Evolutionary conservation across 2,329 filamentous ascomycete genomes (phyloP), one percentile per base, ranked within the genome.

Genomic region (Aspergillus sergii): DNA sequence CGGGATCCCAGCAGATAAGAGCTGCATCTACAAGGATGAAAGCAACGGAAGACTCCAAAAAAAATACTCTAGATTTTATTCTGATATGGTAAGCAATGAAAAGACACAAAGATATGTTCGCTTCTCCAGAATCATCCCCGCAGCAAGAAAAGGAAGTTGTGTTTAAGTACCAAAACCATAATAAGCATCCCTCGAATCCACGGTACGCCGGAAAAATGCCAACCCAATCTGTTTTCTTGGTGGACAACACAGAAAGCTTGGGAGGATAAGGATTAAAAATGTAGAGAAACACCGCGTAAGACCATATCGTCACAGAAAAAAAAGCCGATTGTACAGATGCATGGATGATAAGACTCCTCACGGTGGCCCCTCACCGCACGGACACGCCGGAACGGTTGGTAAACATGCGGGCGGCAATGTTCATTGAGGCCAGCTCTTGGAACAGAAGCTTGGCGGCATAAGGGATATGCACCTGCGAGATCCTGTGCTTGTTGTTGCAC

Each of bases 401-500:
- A 78, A 96, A 99, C 93, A 99, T 94, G 77, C 95, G 90, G 36
- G 94, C 91, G 12, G 95, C 94, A 78, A 99, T 98, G 79, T 98
- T 98, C 95, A 99, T 99, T 57, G 93, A 90, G 76, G 94, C 92
- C 70, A 99, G 83, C 83, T 99, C 95, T 83, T 99, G 95, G 89
- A 99, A 99, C 57, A 99, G 88, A 57, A 99, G 85, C 83, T 99
- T 99, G 65, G 95, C 95, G 2, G 95, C 95, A 76, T 99, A 99
- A 0, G 95, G 95, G 68, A 99, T 96, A 78, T 98, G 93, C 61
- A 99, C 91, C 80, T 99, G 95, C 6, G 94, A 95, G 78, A 99
- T 98, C 83, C 92, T 93, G 67, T 94, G 97, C 87, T 98, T 98
- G 85, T 99, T 99, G 84, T 96, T 95, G 87, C 95, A 99, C 39